Evolutionary conservation across 129 eudicot species (phyloP).

Genomic region (Smallanthus sonchifolius): DNA sequence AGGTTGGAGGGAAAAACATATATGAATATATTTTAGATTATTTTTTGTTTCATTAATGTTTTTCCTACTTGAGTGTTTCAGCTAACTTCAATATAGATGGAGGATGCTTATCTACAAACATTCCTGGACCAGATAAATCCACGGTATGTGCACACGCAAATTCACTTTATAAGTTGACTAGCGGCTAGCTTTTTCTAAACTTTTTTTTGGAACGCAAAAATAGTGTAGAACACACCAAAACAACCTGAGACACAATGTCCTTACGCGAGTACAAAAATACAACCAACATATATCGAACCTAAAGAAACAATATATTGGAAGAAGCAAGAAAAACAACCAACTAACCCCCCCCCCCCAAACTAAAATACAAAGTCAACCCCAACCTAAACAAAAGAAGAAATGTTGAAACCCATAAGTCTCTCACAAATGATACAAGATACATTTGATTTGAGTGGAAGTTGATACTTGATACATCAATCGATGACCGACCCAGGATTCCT

Average conservation of each 20-base stretch:
- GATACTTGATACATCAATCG: too few relatives aligned
- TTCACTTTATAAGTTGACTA: neutral
- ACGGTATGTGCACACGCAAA: constrained; percentile 40
- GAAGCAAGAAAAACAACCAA: too few relatives aligned
- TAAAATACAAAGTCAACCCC: too few relatives aligned
- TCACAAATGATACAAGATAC: too few relatives aligned
- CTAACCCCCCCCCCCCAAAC: too few relatives aligned
- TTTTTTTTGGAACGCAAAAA: neutral
- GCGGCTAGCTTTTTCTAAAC: neutral
- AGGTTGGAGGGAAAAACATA: constrained; percentile 41
- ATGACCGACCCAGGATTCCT: too few relatives aligned
- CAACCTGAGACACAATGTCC: neutral
- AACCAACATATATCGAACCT: too few relatives aligned
- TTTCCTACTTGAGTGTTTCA: constrained; percentile 23
- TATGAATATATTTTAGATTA: neutral
- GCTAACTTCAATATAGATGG: constrained; percentile 39
- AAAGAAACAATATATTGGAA: too few relatives aligned
- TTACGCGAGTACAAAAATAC: neutral
- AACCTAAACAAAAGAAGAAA: too few relatives aligned
- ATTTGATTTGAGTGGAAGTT: too few relatives aligned
- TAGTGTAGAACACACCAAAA: neutral
- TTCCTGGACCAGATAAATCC: constrained; percentile 52
- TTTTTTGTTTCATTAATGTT: neutral
- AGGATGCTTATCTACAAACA: constrained; percentile 28
- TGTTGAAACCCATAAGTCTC: too few relatives aligned